Evolutionary conservation across 2,329 filamentous ascomycete species (phyloP).

Genomic region (Fusarium pseudocircinatum): DNA sequence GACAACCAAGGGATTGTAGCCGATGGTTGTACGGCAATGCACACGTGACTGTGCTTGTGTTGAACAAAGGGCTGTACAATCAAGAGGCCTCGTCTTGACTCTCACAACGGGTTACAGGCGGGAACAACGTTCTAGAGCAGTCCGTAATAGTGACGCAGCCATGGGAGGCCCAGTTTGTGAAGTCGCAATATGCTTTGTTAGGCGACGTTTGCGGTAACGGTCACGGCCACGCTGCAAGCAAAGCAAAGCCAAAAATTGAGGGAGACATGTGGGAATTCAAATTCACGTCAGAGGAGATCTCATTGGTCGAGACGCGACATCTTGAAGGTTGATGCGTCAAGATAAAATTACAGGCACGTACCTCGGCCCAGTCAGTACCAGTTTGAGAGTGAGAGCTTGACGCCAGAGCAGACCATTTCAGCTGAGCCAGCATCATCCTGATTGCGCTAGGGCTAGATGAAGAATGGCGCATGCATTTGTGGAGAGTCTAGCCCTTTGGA

Average conservation of each 20-base stretch:
- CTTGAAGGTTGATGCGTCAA: conserved; percentile 6
- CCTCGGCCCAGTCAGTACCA: conserved; percentile 11
- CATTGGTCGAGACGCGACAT: conserved; percentile 20
- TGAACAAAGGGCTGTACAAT: not conserved
- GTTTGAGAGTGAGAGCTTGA: conserved; percentile 12
- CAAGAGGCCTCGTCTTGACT: conserved; percentile 1
- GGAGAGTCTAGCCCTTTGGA: conserved; percentile 17
- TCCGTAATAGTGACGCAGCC: conserved; percentile 10
- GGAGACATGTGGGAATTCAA: conserved; percentile 27
- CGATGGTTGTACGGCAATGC: not conserved
- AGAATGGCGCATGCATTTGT: conserved; percentile 15
- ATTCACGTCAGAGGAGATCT: conserved; percentile 10
- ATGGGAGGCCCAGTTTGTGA: not conserved
- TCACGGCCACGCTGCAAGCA: not conserved
- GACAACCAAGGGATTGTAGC: not conserved
- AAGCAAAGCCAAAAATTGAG: not conserved
- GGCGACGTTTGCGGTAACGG: conserved; percentile 25
- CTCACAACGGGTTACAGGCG: not conserved
- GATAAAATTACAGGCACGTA: conserved; percentile 16
- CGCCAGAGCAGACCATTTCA: conserved; percentile 35
- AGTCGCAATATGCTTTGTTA: conserved; percentile 13
- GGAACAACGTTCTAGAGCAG: not conserved
- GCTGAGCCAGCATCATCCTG: conserved; percentile 40
- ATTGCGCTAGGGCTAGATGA: conserved; percentile 26
- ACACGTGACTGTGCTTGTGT: conserved; percentile 1